Conservation (phyloP, 345 rosid genomes). For the Streptanthus diversifolius region DNA sequence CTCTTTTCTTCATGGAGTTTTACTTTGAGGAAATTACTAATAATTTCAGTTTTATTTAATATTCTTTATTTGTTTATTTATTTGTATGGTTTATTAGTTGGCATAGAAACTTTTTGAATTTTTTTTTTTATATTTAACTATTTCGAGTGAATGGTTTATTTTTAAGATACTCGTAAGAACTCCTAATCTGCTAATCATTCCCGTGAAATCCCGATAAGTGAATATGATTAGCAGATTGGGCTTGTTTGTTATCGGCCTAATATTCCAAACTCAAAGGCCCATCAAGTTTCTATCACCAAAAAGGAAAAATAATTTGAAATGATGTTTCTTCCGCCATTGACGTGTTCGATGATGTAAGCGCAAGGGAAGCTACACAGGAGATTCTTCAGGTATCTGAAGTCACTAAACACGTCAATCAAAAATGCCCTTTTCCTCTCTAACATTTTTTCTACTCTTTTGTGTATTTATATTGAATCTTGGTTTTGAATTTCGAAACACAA, state of each 20-base stretch:
- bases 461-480: neutral
- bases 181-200: no score
- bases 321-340: no score
- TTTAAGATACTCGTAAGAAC: no score
- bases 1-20: conserved; percentile 11
- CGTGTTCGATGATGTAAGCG: neutral
- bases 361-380: conserved; percentile 2
- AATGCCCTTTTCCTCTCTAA: conserved; percentile 17
- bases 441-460: neutral
- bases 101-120: no score
- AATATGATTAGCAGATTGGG: no score
- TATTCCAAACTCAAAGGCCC: no score
- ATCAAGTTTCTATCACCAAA: no score
- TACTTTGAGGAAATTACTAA: neutral
- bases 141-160: no score
- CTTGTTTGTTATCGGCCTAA: no score
- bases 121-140: no score
- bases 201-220: no score
- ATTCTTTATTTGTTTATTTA: conserved; percentile 33
- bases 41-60: neutral
- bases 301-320: no score
- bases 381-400: conserved; percentile 24
- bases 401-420: conserved; percentile 32
- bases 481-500: conserved; percentile 4
- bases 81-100: conserved; percentile 17